Base-by-base conservation (phyloP, 768 basidiomycete genomes). In the Suillus bovinus region DNA sequence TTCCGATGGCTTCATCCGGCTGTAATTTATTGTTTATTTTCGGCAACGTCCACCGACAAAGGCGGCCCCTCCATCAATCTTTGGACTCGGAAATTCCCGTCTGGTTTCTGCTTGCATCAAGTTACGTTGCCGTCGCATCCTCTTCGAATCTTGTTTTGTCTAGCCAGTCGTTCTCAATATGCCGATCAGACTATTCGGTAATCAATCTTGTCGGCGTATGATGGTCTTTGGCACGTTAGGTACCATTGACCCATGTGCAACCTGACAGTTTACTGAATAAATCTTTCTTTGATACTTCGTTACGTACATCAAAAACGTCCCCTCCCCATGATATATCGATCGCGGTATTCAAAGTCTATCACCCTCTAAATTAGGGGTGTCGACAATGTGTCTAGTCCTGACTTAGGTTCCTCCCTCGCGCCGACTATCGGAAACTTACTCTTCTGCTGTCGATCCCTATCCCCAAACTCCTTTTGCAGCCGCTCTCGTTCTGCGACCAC, bases 251-350 rank as follows among this genome's bases (percentile, higher is more conserved):
- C 5, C 54, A 55, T 38, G 36, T 39, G 55, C 55, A 38, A 56
- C 38, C 5, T 56, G 55, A 39, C 54, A 24, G 14, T 20, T 27
- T 24, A 27, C 24, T 47, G 13, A 4, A 8, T 50, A 29, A 50
- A 31, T 50, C 49, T 29, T 29, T 50, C 14, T 16, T 47, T 49
- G 27, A 47, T 27, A n/a, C n/a, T 22, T n/a, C 24, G 8, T 36
- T 22, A 53, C 53, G 20, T 52, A 50, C 31, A 52, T 53, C 52
- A 34, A 53, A n/a, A n/a, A n/a, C n/a, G n/a, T n/a, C n/a, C n/a
- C n/a, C n/a, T n/a, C n/a, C n/a, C n/a, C n/a, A n/a, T n/a, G n/a
- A n/a, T n/a, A n/a, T n/a, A n/a, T n/a, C n/a, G n/a, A n/a, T 10
- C 9, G 20, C 14, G 34, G 34, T 36, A 36, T 55, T 54, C 34